phyloP scores from a whole-genome alignment of 192 early-diverging fungal genomes.

The Backusella circina region DNA sequence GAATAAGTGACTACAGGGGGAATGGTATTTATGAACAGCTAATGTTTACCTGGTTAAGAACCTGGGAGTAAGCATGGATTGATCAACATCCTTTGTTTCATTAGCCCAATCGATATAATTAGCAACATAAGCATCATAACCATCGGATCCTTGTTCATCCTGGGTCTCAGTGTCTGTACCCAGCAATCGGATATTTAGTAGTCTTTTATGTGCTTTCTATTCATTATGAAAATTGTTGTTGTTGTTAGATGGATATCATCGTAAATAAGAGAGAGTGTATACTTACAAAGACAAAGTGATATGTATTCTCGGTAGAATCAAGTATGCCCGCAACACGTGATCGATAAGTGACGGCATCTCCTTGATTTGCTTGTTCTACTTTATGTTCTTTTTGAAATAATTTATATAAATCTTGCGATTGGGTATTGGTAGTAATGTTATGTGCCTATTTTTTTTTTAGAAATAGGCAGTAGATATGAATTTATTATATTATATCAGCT shows the following conservation, averaged over 20 bases:
- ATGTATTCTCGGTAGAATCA: slow-evolving; percentile 2
- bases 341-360: neutral
- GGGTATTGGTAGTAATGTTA: slow-evolving; percentile 15
- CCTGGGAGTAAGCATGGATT: neutral
- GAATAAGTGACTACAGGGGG: neutral
- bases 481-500: neutral
- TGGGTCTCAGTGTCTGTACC: neutral
- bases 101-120: slow-evolving; percentile 29
- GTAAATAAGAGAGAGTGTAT: neutral
- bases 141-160: slow-evolving; percentile 3
- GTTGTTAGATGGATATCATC: neutral
- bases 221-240: too few species aligned
- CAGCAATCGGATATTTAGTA: slow-evolving; percentile 17
- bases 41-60: slow-evolving; percentile 19
- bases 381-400: slow-evolving; percentile 15
- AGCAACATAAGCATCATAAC: slow-evolving; percentile 23
- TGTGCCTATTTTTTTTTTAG: slow-evolving; percentile 10
- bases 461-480: neutral
- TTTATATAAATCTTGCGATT: neutral
- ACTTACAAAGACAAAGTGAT: slow-evolving; percentile 1
- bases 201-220: slow-evolving; percentile 14
- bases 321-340: slow-evolving; percentile 1
- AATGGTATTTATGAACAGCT: neutral
- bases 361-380: neutral
- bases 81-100: slow-evolving; percentile 17